Conservation (phyloP, 352 stramenopile genomes). For the Pythium grandisporangium region DNA sequence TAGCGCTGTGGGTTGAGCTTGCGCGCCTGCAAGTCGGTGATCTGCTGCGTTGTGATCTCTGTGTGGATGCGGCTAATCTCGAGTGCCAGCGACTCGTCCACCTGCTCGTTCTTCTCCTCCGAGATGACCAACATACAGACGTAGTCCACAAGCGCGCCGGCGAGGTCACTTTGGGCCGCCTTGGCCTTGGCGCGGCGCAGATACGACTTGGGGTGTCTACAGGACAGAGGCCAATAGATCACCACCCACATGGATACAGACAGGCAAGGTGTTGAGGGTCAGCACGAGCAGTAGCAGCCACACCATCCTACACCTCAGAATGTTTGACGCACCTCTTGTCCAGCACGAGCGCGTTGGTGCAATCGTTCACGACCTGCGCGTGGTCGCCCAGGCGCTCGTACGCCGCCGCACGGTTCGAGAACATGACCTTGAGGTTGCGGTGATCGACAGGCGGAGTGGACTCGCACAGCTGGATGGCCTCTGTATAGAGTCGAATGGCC, state of each 20-base stretch:
- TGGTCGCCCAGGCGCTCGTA: slow-evolving; percentile 66
- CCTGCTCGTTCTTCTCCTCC: slow-evolving; percentile 64
- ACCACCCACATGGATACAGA: no score
- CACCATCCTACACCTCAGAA: no score
- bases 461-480: slow-evolving; percentile 55
- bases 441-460: slow-evolving; percentile 40
- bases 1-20: slow-evolving; percentile 48
- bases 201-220: slow-evolving; percentile 64
- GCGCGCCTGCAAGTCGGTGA: slow-evolving; percentile 46
- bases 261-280: no score
- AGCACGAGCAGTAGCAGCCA: no score
- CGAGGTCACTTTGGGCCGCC: slow-evolving; percentile 30
- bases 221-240: no score
- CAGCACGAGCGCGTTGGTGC: slow-evolving; percentile 37
- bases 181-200: slow-evolving; percentile 66
- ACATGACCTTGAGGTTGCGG: slow-evolving; percentile 82
- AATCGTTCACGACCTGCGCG: slow-evolving; percentile 51
- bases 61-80: slow-evolving; percentile 77
- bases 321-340: slow-evolving; percentile 45
- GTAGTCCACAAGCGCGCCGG: slow-evolving; percentile 67
- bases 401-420: slow-evolving; percentile 68
- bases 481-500: slow-evolving; percentile 59
- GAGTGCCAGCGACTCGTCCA: slow-evolving; percentile 54
- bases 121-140: slow-evolving; percentile 72
- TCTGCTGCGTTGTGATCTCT: slow-evolving; percentile 58